A percentile compares a stretch with the other conserved stretches of the same genome.
Conservation (phyloP, 306 rosid species). For the Cucurbita moschata region DNA sequence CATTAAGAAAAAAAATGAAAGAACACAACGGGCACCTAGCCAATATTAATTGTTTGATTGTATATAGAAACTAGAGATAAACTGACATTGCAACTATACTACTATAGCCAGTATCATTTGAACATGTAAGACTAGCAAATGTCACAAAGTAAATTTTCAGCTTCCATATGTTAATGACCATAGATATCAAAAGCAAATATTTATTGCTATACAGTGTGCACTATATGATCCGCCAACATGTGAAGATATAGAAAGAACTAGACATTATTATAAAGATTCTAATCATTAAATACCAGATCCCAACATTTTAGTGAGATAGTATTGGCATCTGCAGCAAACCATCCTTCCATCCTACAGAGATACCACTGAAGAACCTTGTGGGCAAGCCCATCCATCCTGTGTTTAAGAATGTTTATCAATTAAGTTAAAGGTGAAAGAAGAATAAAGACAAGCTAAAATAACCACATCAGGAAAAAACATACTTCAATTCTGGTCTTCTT, state of each 20-base stretch:
- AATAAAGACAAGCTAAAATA: not conserved
- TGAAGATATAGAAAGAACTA: not conserved
- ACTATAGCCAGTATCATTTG: not conserved
- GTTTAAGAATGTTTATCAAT: not conserved
- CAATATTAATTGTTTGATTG: not conserved
- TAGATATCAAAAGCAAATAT: not conserved
- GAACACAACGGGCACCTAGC: not conserved
- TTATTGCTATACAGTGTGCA: not conserved
- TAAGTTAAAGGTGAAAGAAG: not conserved
- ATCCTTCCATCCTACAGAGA: conserved; percentile 96
- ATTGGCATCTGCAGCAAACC: conserved; percentile 98
- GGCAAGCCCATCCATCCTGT: conserved; percentile 82
- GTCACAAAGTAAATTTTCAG: not conserved
- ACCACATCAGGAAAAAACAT: not conserved
- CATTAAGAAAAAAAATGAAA: too few relatives aligned
- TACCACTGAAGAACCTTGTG: conserved; percentile 97
- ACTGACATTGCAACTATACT: not conserved
- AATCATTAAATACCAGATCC: conserved; percentile 56
- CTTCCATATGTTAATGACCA: not conserved
- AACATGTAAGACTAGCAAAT: not conserved
- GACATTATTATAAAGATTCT: not conserved
- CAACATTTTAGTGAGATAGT: conserved; percentile 77
- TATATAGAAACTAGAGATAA: not conserved
- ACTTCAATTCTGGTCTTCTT: conserved; percentile 81
- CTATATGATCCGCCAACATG: not conserved